phyloP scores from a whole-genome alignment of 2,329 filamentous ascomycete genomes.

The Pseudogymnoascus sp. region DNA sequence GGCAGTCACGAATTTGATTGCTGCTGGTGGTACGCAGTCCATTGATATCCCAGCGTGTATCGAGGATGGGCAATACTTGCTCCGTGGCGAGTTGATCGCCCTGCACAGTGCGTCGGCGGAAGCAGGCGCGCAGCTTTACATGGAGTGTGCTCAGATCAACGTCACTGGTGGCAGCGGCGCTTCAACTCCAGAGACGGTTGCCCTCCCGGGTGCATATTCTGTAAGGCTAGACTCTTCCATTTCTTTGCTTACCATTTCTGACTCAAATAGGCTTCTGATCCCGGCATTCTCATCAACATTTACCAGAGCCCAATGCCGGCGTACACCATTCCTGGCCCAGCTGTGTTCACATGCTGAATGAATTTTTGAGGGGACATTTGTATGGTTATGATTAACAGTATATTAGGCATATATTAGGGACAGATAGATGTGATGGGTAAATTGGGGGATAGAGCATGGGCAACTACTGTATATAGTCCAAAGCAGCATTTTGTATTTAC shows the following conservation, averaged over 20 bases:
- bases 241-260: neutral
- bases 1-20: slow-evolving; percentile 25
- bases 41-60: slow-evolving; percentile 47
- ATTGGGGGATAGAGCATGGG: neutral
- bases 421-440: neutral
- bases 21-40: slow-evolving; percentile 39
- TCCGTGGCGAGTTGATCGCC: slow-evolving; percentile 53
- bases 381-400: neutral
- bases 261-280: slow-evolving; percentile 30
- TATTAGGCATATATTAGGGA: neutral
- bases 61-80: slow-evolving; percentile 50
- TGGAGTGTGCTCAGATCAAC: slow-evolving; percentile 43
- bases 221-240: slow-evolving; percentile 9
- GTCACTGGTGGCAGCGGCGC: slow-evolving; percentile 34
- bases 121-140: slow-evolving; percentile 43
- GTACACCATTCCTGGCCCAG: slow-evolving; percentile 37
- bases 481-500: neutral
- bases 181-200: slow-evolving; percentile 19
- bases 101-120: slow-evolving; percentile 42
- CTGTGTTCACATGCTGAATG: slow-evolving; percentile 25
- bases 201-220: slow-evolving; percentile 21
- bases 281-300: slow-evolving; percentile 30
- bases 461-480: neutral
- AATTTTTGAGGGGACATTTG: neutral
- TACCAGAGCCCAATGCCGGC: slow-evolving; percentile 33